Evolutionary conservation across 108 stramenopile genomes (phyloP), one percentile per base, ranked within the genome.

Genomic region (Schizochytrium sp.): DNA sequence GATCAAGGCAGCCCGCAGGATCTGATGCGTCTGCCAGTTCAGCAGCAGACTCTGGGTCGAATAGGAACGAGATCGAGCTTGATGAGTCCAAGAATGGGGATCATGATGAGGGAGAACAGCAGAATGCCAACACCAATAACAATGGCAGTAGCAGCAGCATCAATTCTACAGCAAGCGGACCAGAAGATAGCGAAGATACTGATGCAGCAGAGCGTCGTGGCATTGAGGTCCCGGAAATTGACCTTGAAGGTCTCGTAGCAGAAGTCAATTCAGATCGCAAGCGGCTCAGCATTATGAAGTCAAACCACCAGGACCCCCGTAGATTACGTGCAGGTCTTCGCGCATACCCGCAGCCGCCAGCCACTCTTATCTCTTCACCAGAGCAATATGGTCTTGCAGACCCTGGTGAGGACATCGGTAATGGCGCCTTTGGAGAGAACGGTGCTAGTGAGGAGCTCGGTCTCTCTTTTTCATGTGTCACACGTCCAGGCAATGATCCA

Each of bases 401-500:
- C 76, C 76, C 76, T 8, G 76, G 76, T 40, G 76, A 55, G 53
- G 76, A 83, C 3, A 83, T 83, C 55, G 76, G 76, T 40, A 83
- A 83, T 53, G 76, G 76, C 76, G 76, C 76, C 76, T 83, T 83
- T 83, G 76, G 76, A 47, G 76, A 83, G 76, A 83, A 83, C 53
- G 76, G 76, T 53, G 53, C 13, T 47, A 55, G 53, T 28, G 76
- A 49, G 50, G 15, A 10, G 45, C 76, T 83, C 50, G 40, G 40
- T n/a, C 53, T 83, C 50, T n/a, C 76, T n/a, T 83, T 19, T 28
- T 83, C 76, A 53, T 83, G 76, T 53, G 76, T 83, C 0, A 83
- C 89, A n/a, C 72, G 89, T 10, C 89, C 89, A 15, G 89, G 89
- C 42, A 89, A 89, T 73, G 89, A 89, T 46, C 89, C 89, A 0